Conservation (phyloP, 2,329 filamentous ascomycete genomes). For the Alternaria longipes region DNA sequence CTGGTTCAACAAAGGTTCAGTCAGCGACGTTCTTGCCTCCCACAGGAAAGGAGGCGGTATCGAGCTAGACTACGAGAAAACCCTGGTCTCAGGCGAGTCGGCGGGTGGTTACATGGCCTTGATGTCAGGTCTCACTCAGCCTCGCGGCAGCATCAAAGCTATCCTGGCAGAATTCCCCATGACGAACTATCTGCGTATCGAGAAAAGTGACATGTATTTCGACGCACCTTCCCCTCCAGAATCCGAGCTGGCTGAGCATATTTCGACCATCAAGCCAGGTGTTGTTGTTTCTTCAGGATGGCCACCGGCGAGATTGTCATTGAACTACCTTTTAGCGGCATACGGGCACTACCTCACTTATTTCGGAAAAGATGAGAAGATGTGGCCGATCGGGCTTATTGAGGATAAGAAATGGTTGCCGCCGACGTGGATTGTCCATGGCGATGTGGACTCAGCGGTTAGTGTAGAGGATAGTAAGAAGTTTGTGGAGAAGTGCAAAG, state of each 20-base stretch:
- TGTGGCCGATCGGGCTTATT: conserved; percentile 40
- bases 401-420: conserved; percentile 36
- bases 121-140: conserved; percentile 38
- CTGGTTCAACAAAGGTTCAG: conserved; percentile 50
- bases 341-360: conserved; percentile 38
- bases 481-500: conserved; percentile 38
- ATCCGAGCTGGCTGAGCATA: conserved; percentile 32
- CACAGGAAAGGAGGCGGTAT: conserved; percentile 18
- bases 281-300: conserved; percentile 28
- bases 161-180: conserved; percentile 43
- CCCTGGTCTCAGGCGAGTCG: conserved; percentile 49
- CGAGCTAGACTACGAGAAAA: conserved; percentile 34
- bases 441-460: conserved; percentile 40
- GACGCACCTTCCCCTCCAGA: conserved; percentile 18
- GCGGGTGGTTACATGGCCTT: conserved; percentile 53
- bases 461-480: conserved; percentile 33
- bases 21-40: conserved; percentile 18
- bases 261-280: conserved; percentile 29
- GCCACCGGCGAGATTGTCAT: conserved; percentile 27
- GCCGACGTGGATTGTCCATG: conserved; percentile 46
- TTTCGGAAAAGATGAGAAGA: conserved; percentile 34
- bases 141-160: conserved; percentile 32
- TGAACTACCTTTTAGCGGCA: conserved; percentile 30
- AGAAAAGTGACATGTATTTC: conserved; percentile 2
- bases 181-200: conserved; percentile 28